phyloP scores from a whole-genome alignment of 495 filamentous ascomycete genomes.

The Recurvomyces mirabilis region DNA sequence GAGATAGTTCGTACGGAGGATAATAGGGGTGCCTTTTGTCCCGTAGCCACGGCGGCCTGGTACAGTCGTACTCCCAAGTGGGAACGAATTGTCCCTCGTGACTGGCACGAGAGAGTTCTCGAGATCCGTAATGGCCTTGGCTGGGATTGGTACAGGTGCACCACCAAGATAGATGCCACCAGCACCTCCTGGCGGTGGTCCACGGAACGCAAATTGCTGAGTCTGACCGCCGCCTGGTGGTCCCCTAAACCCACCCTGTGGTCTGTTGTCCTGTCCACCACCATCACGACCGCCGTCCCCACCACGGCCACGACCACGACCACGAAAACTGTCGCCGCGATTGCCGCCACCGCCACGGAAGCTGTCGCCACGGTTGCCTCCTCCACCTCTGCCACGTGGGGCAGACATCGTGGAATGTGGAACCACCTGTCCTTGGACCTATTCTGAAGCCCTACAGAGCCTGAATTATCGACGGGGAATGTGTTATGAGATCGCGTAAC shows the following conservation, averaged over 20 bases:
- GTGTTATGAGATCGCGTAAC: no score
- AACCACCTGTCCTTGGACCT: not conserved
- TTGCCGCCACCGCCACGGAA: constrained; percentile 5
- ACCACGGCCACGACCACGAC: constrained; percentile 5
- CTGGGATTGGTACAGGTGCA: not conserved
- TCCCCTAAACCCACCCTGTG: no score
- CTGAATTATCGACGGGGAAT: no score
- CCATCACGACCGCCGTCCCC: constrained; percentile 8
- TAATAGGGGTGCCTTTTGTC: constrained; percentile 27
- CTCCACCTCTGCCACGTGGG: not conserved
- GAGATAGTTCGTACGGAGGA: constrained; percentile 40
- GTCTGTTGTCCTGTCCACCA: no score
- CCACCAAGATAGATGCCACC: not conserved
- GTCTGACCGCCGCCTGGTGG: no score
- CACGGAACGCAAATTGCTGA: no score
- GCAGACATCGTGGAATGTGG: not conserved
- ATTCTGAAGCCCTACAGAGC: no score
- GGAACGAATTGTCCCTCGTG: constrained; percentile 3
- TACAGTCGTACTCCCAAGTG: constrained; percentile 10
- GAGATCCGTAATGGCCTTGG: constrained; percentile 1
- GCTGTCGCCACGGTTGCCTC: not conserved
- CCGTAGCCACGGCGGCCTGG: constrained; percentile 37
- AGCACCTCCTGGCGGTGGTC: not conserved
- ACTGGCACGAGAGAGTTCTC: constrained; percentile 11
- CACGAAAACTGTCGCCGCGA: constrained; percentile 4